A percentile compares a stretch with the other conserved stretches of the same genome.
Conservation (phyloP, 2,329 filamentous ascomycete genomes). For the Fusarium brevicatenulatum region DNA sequence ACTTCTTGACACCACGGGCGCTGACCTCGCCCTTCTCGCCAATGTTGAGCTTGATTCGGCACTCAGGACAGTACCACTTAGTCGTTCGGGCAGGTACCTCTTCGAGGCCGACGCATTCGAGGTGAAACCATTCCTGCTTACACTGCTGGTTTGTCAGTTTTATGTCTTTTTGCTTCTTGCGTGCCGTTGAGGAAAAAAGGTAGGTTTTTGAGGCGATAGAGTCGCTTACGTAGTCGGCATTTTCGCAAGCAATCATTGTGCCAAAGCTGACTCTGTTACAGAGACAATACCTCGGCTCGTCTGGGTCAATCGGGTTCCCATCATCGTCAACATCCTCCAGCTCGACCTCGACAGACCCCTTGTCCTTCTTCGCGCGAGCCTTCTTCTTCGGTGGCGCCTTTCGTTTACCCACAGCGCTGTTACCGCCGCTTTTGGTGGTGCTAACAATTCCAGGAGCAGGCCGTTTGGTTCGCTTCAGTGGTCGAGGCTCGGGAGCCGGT, state of each 20-base stretch:
- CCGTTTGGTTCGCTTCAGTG: constrained; percentile 70
- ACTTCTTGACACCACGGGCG: constrained; percentile 64
- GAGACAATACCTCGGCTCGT: constrained; percentile 80
- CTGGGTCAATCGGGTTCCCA: constrained; percentile 75
- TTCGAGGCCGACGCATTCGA: constrained; percentile 77
- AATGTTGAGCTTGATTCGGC: constrained; percentile 70
- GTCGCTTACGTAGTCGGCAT: constrained; percentile 70
- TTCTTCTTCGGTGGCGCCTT: constrained; percentile 73
- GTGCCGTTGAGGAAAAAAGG: constrained; percentile 7
- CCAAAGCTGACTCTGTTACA: constrained; percentile 85
- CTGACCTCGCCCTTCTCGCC: constrained; percentile 72
- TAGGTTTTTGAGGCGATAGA: constrained; percentile 6
- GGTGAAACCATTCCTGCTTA: constrained; percentile 86
- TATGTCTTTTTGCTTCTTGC: constrained; percentile 8
- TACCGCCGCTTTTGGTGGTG: constrained; percentile 68
- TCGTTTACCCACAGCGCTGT: constrained; percentile 75
- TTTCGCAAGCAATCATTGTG: constrained; percentile 86
- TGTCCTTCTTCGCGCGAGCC: constrained; percentile 60
- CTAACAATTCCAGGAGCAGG: constrained; percentile 79
- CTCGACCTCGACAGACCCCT: constrained; percentile 56
- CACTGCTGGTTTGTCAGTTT: constrained; percentile 64
- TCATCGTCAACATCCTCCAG: constrained; percentile 73
- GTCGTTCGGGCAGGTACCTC: constrained; percentile 76
- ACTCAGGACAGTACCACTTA: constrained; percentile 88
- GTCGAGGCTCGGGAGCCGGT: constrained; percentile 61